Base-by-base conservation (phyloP, 257 asterid species). In the Paraleonurus japonicus region DNA sequence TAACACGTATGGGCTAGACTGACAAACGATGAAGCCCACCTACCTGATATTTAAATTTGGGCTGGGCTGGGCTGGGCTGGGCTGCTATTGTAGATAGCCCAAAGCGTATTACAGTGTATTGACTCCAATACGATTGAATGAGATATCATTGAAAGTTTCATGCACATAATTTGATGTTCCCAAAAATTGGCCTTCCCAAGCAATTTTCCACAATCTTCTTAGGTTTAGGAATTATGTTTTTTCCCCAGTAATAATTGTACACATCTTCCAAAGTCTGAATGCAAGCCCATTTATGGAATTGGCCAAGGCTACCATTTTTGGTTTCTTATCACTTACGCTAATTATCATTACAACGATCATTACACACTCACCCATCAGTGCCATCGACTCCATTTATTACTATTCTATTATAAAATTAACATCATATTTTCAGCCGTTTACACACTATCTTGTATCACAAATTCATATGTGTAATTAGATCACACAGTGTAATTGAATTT, bases 191-290 rank as follows among this genome's bases (percentile, higher is more conserved):
- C 19, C 61, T 59, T 47, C 58, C 78, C 78, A 19, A 72, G 28
- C 41, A 72, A 72, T 61, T 71, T 71, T 43, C 37, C 39, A 3
- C 50, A 30, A 28, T 30, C 55, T 72, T 72, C 64, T 63, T 73
- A 73, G 71, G 45, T 73, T 35, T 47, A 45, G 69, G 48, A 64
- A 51, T 51, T 9, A n/a, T 24, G 63, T 24, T 12, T 24, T 51
- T 24, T 17, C 22, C 10, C 28, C 26, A 30, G 2, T 54, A 54
- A 22, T 45, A 75, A 13, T 28, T 59, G 32, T 59, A 48, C 70
- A 68, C 79, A 68, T 47, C 23, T 75, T 60, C 65, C 75, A 16
- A 75, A 48, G 68, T 67, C 59, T 67, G 69, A 57, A 59, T 67
- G 57, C 33, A 45, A 58, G 5, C 64, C 41, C 74, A 59, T 32